Base-by-base conservation (phyloP, 441 rosid genomes). In the Breynia disticha region DNA sequence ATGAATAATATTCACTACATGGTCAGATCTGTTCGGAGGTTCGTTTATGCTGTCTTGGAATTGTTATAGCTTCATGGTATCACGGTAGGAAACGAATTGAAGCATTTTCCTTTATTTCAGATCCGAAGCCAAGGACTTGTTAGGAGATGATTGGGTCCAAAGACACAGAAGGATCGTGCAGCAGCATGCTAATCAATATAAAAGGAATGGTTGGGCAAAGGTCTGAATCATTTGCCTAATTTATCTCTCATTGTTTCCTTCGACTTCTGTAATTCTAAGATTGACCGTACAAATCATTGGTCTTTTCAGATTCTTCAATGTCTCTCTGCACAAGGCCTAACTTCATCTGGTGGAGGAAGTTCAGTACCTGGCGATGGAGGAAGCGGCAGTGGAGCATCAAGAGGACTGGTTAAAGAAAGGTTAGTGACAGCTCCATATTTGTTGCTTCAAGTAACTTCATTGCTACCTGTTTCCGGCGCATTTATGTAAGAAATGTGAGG, bases 11-110 rank as follows among this genome's bases (percentile, higher is more conserved):
- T 88, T 68, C 98, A 91, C 68, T 88, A 91, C 65, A 91, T 91
- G 94, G 98, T 91, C 79, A 81, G 97, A 88, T 88, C 98, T 60
- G 98, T 91, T 32, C 94, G 97, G 50, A 86, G 98, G 96, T 90
- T 61, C 41, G 79, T 62, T 32, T 48, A 41, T 9, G 46, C 42
- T 44, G 17, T 21, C 52, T 57, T 18, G 41, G 56, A 51, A 44
- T 39, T 48, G 54, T 52, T 35, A 22, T 55, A 53, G 32, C 61
- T 57, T 12, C 19, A 32, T 14, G 11, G 32, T 55, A 17, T 1
- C 47, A 37, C 48, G 22, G 4, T n/a, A 16, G 54, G 56, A 16
- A 50, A 39, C 24, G 48, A 9, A 21, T 19, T 15, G 44, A 16
- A 19, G 9, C 7, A 19, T 17, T 35, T 17, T 6, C n/a, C 61